Conservation (phyloP, 148 eudicot species). For the Fagopyrum homotropicum region DNA sequence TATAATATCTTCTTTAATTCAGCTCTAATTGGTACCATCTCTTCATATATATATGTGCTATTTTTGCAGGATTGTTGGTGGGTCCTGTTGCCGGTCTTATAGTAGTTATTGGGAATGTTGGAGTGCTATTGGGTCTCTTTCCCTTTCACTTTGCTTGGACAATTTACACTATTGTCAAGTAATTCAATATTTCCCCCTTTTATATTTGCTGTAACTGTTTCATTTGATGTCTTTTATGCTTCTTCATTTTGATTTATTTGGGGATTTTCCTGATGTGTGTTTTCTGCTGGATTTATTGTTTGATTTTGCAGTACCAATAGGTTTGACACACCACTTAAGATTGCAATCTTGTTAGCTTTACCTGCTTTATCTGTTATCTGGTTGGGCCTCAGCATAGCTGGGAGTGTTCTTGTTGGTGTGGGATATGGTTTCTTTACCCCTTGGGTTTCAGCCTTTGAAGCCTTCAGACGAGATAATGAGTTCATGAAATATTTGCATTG, state of each 20-base stretch:
- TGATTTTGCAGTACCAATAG: slow-evolving; percentile 45
- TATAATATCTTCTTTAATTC: neutral
- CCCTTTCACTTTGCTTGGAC: slow-evolving; percentile 88
- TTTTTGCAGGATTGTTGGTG: slow-evolving; percentile 61
- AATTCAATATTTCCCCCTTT: slow-evolving; percentile 15
- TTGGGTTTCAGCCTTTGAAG: slow-evolving; percentile 88
- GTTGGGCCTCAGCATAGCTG: slow-evolving; percentile 76
- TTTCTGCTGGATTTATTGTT: neutral
- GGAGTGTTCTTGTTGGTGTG: slow-evolving; percentile 74
- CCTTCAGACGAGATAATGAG: slow-evolving; percentile 69
- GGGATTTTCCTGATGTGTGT: slow-evolving; percentile 12
- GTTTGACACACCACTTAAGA: slow-evolving; percentile 70
- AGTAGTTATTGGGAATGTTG: slow-evolving; percentile 72
- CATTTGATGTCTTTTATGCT: neutral
- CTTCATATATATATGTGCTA: neutral
- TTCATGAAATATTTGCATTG: slow-evolving; percentile 57
- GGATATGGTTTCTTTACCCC: slow-evolving; percentile 98
- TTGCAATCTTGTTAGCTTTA: slow-evolving; percentile 65
- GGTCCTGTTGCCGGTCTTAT: slow-evolving; percentile 83
- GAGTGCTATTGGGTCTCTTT: slow-evolving; percentile 65
- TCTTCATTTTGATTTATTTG: neutral
- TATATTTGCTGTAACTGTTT: neutral
- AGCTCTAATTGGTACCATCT: neutral
- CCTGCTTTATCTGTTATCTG: slow-evolving; percentile 78
- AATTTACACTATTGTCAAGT: slow-evolving; percentile 76